A percentile compares a stretch with the other conserved stretches of the same genome.
Conservation (phyloP, 1,284 basidiomycete species). For the Exobasidium cylindrosporum region DNA sequence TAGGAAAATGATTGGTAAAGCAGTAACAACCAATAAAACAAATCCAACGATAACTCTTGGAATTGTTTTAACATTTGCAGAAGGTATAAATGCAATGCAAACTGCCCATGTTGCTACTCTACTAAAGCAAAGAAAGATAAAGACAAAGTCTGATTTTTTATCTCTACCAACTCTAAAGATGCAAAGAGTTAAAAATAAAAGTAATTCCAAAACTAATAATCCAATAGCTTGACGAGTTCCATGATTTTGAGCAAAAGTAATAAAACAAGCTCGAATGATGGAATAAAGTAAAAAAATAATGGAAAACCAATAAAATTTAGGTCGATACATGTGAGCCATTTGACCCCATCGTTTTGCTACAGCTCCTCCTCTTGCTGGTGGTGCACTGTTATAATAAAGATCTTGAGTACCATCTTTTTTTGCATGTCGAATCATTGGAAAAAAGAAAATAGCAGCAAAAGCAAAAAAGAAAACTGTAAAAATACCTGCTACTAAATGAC, state of each 20-base stretch:
- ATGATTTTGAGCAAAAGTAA: constrained; percentile 43
- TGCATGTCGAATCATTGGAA: constrained; percentile 33
- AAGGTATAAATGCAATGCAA: constrained; percentile 43
- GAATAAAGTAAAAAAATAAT: constrained; percentile 37
- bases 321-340: constrained; percentile 42
- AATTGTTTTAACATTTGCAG: constrained; percentile 45
- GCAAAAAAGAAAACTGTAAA: constrained; percentile 29
- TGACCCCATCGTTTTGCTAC: constrained; percentile 32
- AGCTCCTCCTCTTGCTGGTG: constrained; percentile 25
- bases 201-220: constrained; percentile 40
- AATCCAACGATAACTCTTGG: constrained; percentile 51
- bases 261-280: constrained; percentile 44
- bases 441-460: constrained; percentile 24
- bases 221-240: constrained; percentile 49
- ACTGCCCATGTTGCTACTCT: constrained; percentile 44
- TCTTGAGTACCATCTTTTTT: constrained; percentile 19
- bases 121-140: constrained; percentile 42
- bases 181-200: constrained; percentile 42
- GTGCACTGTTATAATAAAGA: constrained; percentile 33
- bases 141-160: constrained; percentile 45
- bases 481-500: constrained; percentile 43
- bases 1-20: constrained; percentile 45
- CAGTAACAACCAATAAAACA: constrained; percentile 43
- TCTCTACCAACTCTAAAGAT: constrained; percentile 44
- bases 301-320: constrained; percentile 43